Conservation (phyloP, 2,329 filamentous ascomycete genomes). For the Emergomyces orientalis region DNA sequence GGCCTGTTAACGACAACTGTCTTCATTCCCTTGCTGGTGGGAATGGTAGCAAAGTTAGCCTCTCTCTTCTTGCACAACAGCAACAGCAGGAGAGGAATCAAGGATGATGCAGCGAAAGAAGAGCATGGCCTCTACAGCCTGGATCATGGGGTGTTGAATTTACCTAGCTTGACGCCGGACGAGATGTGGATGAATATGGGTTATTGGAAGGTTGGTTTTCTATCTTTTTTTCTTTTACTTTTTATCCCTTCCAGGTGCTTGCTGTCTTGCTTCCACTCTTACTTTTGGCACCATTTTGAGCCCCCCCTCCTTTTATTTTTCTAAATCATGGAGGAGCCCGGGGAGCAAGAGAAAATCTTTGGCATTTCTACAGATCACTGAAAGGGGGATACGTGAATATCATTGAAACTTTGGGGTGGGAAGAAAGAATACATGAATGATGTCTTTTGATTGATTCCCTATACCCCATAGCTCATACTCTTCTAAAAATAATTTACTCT, state of each 20-base stretch:
- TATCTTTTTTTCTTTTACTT: neutral
- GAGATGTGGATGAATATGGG: conserved; percentile 59
- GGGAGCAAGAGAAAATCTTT: neutral
- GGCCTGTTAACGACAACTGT: neutral
- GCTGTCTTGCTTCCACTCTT: no score
- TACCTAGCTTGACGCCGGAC: conserved; percentile 34
- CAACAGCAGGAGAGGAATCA: neutral
- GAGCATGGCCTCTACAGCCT: conserved; percentile 37
- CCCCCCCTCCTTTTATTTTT: no score
- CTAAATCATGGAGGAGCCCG: neutral
- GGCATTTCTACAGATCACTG: neutral
- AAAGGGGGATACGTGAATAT: no score
- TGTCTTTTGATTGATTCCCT: no score
- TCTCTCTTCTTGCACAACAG: neutral
- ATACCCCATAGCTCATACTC: no score
- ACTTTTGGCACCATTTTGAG: no score
- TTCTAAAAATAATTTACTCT: no score
- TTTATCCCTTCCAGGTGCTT: conserved; percentile 5
- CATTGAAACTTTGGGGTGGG: no score
- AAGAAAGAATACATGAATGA: no score
- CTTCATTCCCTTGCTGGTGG: conserved; percentile 2
- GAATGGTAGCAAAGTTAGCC: neutral
- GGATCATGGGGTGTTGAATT: conserved; percentile 49
- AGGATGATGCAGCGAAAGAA: neutral
- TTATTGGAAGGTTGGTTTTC: conserved; percentile 43